Base-by-base conservation (phyloP, 2,329 filamentous ascomycete species). In the Akanthomyces lecanii region DNA sequence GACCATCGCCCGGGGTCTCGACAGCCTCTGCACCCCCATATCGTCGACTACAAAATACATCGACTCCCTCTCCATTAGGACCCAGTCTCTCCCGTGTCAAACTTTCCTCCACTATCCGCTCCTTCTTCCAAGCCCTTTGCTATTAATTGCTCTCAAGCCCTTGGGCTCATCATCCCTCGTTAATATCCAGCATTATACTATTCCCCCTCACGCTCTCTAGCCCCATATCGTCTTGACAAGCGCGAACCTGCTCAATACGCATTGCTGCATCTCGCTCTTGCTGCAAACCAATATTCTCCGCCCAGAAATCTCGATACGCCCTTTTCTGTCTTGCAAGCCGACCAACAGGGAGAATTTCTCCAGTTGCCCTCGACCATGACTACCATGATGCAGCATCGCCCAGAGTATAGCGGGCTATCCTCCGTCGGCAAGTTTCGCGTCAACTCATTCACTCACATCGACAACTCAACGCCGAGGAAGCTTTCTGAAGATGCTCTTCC, bases 401-500 rank as follows among this genome's bases (percentile, higher is more conserved):
- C 62, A 21, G 66, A 69, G 47, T 50, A 47, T 42, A 63, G 64
- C 62, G 54, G 60, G 38, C 65, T 64, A n/a, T 62, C 48, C 45
- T 61, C 56, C 40, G 40, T 47, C 28, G 47, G 44, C 55, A 70
- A 65, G 63, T 69, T 70, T 65, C 68, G 66, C 36, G 65, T 69
- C 54, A 64, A 55, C 33, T 59, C 65, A 42, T 64, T 69, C 52
- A 69, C 66, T 23, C 64, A 68, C 30, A 51, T 44, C 23, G 68
- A 68, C 28, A 61, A 58, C 33, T 62, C 61, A 12, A 65, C 63
- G 28, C 65, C 66, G 18, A 64, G 69, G 23, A 69, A 61, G 54
- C 44, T 67, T 18, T 67, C 67, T 18, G 64, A 67, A 18, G 70
- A 71, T n/a, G 21, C 67, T 30, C 65, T 66, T n/a, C 66, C 66